Evolutionary conservation across 257 asterid species (phyloP), one percentile per base, ranked within the genome.

Genomic region (Galeopsis tetrahit): DNA sequence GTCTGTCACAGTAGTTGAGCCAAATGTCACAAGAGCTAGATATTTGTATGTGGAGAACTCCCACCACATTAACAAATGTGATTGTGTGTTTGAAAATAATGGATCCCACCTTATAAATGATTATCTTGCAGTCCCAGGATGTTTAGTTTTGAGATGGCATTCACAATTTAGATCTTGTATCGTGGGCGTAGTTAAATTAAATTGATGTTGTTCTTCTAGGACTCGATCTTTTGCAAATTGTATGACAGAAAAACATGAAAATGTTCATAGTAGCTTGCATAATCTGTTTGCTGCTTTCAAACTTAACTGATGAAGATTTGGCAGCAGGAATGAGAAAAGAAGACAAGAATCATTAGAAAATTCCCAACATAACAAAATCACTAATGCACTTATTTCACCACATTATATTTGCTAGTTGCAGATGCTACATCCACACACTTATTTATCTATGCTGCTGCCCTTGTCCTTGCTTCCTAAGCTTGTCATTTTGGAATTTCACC

Each of bases 401-500:
- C 38, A 64, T 33, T 66, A 62, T 52, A 44, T n/a, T 35, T 34
- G 49, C 36, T 35, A 70, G 62, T 32, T 31, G 48, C 68, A 48
- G 35, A 42, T 31, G 49, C 38, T 46, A 58, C 67, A 49, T 34
- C 66, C 70, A 71, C 67, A 48, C 15, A 52, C 57, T 79, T 72
- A 71, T 81, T 76, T n/a, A 64, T 63, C 11, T 13, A 1, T 4
- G 6, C n/a, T 4, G 6, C n/a, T 13, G 62, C 77, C 61, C 67
- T 67, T 76, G 64, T 68, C 48, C 64, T 48, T 31, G 42, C 3
- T 10, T 52, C 32, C 68, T 10, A 33, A 38, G 14, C 57, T 56
- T 70, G 58, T 82, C 78, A 80, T 28, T 80, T 69, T 2, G 73
- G 65, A 59, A 78, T 71, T 71, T 85, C 87, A 79, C 90, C 94